Conservation (phyloP, 345 rosid species). For the Eucalyptus polyanthemos region DNA sequence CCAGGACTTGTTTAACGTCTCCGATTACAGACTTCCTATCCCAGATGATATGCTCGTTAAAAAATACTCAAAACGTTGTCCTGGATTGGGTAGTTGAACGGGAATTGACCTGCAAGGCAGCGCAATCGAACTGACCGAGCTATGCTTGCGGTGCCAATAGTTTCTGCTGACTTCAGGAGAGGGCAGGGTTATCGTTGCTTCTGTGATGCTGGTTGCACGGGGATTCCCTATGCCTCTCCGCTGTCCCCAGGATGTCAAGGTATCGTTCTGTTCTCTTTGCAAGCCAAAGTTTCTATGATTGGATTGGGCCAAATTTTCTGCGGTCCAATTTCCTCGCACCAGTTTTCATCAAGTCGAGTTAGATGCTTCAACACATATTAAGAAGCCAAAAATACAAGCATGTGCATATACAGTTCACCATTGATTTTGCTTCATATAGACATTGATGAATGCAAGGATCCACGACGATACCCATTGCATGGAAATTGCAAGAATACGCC, state of each 20-base stretch:
- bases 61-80: not conserved
- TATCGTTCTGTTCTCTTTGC: not conserved
- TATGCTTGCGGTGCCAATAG: not conserved
- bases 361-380: not conserved
- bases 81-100: not conserved
- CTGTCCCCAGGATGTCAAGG: not conserved
- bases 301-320: not conserved
- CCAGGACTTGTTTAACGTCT: not conserved
- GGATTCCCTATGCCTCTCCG: not conserved
- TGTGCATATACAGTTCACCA: not conserved
- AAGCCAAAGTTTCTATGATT: not conserved
- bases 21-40: not conserved
- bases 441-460: not conserved
- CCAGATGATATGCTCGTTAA: not conserved
- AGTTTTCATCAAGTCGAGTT: not conserved
- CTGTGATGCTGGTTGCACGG: not conserved
- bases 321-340: not conserved
- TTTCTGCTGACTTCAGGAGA: not conserved
- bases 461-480: not conserved
- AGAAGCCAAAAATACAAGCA: not conserved
- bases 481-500: not conserved
- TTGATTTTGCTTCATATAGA: not conserved
- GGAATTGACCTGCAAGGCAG: not conserved
- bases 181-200: not conserved
- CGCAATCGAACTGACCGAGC: not conserved